Base-by-base conservation (phyloP, 2,329 filamentous ascomycete species). In the Ophiostoma triangulosporum region DNA sequence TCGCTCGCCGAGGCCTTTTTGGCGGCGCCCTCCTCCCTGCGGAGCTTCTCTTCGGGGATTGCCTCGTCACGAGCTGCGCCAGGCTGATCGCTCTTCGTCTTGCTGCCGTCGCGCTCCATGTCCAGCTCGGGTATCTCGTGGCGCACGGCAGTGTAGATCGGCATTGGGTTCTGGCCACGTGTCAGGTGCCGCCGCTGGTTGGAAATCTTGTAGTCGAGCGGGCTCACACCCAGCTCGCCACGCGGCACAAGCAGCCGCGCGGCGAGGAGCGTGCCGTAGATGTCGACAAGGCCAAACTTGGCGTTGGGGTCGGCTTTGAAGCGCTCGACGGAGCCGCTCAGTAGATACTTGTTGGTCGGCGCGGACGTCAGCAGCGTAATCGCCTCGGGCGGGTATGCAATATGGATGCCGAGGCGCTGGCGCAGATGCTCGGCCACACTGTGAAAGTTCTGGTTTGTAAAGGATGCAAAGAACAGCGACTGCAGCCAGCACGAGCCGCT, bases 401-500 rank as follows among this genome's bases (percentile, higher is more conserved):
- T 93, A 63, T 98, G 93, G 2, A 93, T 78, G 1, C 84, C 84
- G 4, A 96, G 76, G 26, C 93, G 80, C 50, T 83, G 78, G 66
- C 95, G 97, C 52, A 98, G 70, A 63, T 98, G 93, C 9, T 90
- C 79, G 36, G 96, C 78, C 20, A 95, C 74, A 35, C 74, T 78
- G 22, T 75, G 71, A 60, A 95, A 78, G 57, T 78, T 80, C 53
- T 82, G 79, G 15, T 76, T 73, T 0, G 84, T 77, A 54, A 97
- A 76, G 0, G 88, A 87, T 0, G 88, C 91, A 63, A 93, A 83
- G 64, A 87, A 95, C 4, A 98, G 74, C 0, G 86, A 76, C 65
- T 97, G 91, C 6, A 97, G 75, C 93, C 93, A 98, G 66, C 93
- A 97, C 58, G 87, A 94, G 0, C 93, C 93, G 64, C 89, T 96